Evolutionary conservation across 768 basidiomycete species (phyloP).

Genomic region (Pleurotus citrinopileatus): DNA sequence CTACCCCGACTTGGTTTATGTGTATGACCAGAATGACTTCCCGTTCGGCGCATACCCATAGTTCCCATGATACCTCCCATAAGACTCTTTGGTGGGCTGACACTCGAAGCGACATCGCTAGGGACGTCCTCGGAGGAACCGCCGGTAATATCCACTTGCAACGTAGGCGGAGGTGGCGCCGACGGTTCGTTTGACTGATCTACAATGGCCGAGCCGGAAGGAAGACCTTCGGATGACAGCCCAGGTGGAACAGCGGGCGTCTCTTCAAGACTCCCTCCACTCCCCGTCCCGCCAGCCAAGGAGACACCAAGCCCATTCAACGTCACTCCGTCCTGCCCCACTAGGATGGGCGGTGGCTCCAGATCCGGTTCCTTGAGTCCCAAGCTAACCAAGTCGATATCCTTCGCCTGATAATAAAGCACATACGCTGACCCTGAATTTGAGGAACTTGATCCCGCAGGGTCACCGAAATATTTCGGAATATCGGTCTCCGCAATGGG

Average conservation of each 20-base stretch:
- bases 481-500: slow-evolving; percentile 88
- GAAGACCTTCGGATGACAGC: slow-evolving; percentile 22
- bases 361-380: slow-evolving; percentile 47
- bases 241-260: slow-evolving; percentile 25
- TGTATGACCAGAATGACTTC: not conserved
- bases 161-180: slow-evolving; percentile 17
- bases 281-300: not conserved
- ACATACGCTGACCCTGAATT: slow-evolving; percentile 91
- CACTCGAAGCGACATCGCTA: not conserved
- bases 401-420: slow-evolving; percentile 92
- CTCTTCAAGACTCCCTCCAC: slow-evolving; percentile 5
- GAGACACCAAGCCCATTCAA: slow-evolving; percentile 6
- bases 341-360: slow-evolving; percentile 11
- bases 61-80: not conserved
- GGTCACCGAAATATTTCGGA: slow-evolving; percentile 92
- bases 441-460: slow-evolving; percentile 17
- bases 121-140: not conserved
- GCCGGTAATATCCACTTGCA: not conserved
- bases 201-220: slow-evolving; percentile 18
- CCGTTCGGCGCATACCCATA: slow-evolving; percentile 1
- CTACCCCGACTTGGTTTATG: not conserved
- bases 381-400: slow-evolving; percentile 72
- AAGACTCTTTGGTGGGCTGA: not conserved
- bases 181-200: slow-evolving; percentile 20
- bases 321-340: not conserved